Base-by-base conservation (phyloP, 2,329 filamentous ascomycete genomes). In the Pseudogymnoascus sp. region DNA sequence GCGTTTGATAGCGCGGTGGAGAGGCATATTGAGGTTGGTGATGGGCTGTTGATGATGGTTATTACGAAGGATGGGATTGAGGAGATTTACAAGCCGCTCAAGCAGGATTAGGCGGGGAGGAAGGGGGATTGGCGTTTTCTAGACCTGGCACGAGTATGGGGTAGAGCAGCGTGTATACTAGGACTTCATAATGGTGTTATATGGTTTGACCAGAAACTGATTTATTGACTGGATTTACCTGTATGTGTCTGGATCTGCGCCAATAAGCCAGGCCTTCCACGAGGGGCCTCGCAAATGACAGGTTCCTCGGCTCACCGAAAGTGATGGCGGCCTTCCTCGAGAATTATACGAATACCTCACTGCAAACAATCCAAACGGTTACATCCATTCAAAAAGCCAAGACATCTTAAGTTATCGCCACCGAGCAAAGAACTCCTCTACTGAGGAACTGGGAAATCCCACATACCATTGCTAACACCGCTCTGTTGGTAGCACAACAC, bases 1-100 rank as follows among this genome's bases (percentile, higher is more conserved):
- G 94, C 94, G 2, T 99, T 99, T 77, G 95, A 96, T 66, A 95
- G 93, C 75, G 94, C 95, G 3, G 93, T 96, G 35, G 94, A 99
- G 84, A 89, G 94, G 78, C 94, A 99, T 79, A 99, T 99, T 70
- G 94, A 99, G 82, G 95, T 99, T 66, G 94, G 94, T 76, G 94
- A 99, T 79, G 88, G 89, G 60, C 78, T 99, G 75, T 94, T 99
- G 82, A 92, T 97, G 85, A 83, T 99, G 82, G 86, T 95, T 70
- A 91, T 97, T 72, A 96, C 92, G 59, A 85, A 83, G 76, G 81
- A 91, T 62, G 94, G 94, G 10, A 92, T 97, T 72, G 84, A 95
- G 79, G 94, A 99, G 82, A 84, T 85, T 61, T 88, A 89, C 72
- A 78, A 87, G 69, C 87, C 90, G 28, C 79, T 99, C 80, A 99